Base-by-base conservation (phyloP, 148 eudicot genomes). In the Chenopodium quinoa region DNA sequence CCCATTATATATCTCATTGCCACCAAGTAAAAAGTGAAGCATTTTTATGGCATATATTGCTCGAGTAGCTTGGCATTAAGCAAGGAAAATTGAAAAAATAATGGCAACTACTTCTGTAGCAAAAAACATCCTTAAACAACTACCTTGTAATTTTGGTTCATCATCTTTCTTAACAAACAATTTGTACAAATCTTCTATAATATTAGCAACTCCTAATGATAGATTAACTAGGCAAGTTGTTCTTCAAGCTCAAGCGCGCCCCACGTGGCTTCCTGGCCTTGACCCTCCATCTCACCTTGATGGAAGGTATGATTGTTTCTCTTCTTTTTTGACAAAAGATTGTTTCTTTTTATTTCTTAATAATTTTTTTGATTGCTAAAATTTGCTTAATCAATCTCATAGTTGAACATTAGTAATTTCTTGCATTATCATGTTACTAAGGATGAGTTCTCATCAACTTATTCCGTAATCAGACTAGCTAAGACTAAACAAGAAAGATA, bases 261-360 rank as follows among this genome's bases (percentile, higher is more conserved):
- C 93, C 3, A 90, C 94, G 20, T 95, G 98, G 98, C 96, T 95
- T 71, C 98, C 98, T 32, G 98, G 98, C 56, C 94, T 93, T 17
- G 97, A 95, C 83, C 93, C 98, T 85, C 98, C 98, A 13, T 75
- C 95, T 9, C 82, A 93, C 86, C 94, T 95, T 48, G 95, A 95
- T 88, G 98, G 98, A 90, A 95, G 92, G 98, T 90, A 70, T 84
- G 88, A 12, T 9, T 74, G 66, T 19, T 40, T 11, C n/a, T 71
- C 6, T 37, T 37, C 0, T 27, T 27, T 27, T 27, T 27, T 27
- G 27, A 27, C 27, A 27, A 27, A 27, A 27, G 88, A 12, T 9
- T 74, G 66, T 19, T 40, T 11, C n/a, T 71, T 40, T 40, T 40
- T 0, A 40, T 40, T 22, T 66, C 29, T 65, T n/a, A n/a, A n/a